Evolutionary conservation across 257 asterid genomes (phyloP).

Genomic region (Petunia axillaris): DNA sequence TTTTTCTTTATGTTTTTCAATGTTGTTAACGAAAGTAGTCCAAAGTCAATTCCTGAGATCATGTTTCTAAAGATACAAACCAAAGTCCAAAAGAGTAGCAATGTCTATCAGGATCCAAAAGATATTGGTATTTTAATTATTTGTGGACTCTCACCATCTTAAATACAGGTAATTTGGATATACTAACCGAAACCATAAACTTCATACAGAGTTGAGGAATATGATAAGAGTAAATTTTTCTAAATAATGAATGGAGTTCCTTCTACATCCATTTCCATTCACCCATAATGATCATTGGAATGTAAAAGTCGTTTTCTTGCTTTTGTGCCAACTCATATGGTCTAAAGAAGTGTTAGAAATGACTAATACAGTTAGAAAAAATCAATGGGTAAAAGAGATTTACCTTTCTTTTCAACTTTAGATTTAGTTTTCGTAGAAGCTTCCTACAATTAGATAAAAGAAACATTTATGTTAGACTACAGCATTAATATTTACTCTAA

Average conservation of each 20-base stretch:
- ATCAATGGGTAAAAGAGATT: background rate
- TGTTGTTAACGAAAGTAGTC: background rate
- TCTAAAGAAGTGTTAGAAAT: no score
- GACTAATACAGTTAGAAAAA: background rate
- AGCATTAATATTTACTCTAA: background rate
- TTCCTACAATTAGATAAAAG: conserved; percentile 52
- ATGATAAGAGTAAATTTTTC: background rate
- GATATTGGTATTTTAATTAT: background rate
- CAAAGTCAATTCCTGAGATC: background rate
- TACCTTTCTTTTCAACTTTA: conserved; percentile 76
- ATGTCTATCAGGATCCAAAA: background rate
- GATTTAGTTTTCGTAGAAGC: conserved; percentile 44
- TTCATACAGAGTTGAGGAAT: background rate
- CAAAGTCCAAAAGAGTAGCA: background rate
- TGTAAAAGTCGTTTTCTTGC: background rate
- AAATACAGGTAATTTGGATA: background rate
- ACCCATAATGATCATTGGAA: background rate
- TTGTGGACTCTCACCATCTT: background rate
- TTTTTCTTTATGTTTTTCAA: background rate
- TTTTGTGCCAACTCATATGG: no score
- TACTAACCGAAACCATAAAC: background rate
- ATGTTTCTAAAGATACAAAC: background rate
- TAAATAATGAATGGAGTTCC: background rate
- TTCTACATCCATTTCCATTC: background rate
- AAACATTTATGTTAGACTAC: background rate